phyloP scores from a whole-genome alignment of 1,139 yeast species.

The Debaryomyces sp. region DNA sequence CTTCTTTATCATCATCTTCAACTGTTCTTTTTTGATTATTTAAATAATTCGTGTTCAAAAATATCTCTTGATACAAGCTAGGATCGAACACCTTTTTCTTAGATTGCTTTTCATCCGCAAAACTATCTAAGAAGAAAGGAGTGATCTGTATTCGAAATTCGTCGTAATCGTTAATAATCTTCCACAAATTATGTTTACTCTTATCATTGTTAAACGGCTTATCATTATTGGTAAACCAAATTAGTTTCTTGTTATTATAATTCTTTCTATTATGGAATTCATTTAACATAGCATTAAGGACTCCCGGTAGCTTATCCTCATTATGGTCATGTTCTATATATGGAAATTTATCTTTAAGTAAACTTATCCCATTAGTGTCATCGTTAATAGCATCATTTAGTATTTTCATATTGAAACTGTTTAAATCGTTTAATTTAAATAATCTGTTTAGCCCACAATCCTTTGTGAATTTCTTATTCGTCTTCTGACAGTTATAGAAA shows the following conservation, averaged over 20 bases:
- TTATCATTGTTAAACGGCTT: conserved; percentile 32
- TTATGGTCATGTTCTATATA: conserved; percentile 27
- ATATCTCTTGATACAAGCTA: conserved; percentile 57
- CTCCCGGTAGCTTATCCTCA: conserved; percentile 36
- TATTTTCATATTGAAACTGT: conserved; percentile 42
- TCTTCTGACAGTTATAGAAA: conserved; percentile 50
- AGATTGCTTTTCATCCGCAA: conserved; percentile 14
- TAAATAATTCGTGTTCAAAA: conserved; percentile 45
- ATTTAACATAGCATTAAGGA: conserved; percentile 35
- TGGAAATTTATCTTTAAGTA: conserved; percentile 20
- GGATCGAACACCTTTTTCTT: conserved; percentile 46
- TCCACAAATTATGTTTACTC: conserved; percentile 48
- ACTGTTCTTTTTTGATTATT: conserved; percentile 14
- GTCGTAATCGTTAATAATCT: conserved; percentile 61
- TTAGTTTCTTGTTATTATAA: conserved; percentile 38
- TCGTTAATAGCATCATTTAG: conserved; percentile 38
- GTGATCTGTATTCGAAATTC: conserved; percentile 53
- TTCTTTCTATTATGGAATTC: conserved; percentile 34
- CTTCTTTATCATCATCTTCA: conserved; percentile 12
- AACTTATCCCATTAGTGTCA: conserved; percentile 22
- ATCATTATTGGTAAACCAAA: conserved; percentile 49
- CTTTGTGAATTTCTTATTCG: conserved; percentile 30
- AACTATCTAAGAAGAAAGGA: conserved; percentile 62
- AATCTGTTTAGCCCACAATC: conserved; percentile 32
- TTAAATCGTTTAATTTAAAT: conserved; percentile 39